A percentile compares a stretch with the other conserved stretches of the same genome.
phyloP scores from a whole-genome alignment of 1,284 basidiomycete genomes.

The Heterobasidion occidentale region DNA sequence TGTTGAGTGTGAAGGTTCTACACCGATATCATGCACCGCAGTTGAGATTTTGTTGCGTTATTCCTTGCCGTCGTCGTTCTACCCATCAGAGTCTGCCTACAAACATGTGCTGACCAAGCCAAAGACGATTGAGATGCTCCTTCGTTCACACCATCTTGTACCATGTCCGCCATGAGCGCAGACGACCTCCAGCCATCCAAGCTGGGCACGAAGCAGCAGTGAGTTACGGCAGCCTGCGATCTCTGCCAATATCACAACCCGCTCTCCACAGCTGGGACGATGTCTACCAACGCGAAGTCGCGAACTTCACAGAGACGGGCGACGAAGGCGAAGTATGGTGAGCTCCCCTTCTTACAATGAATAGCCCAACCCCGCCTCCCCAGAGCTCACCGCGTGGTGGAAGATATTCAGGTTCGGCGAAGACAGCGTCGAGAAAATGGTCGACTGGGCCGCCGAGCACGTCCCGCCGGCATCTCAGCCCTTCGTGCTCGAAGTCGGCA shows the following conservation, averaged over 20 bases:
- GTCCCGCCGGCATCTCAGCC: constrained; percentile 37
- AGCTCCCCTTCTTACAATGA: constrained; percentile 4
- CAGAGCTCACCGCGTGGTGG: neutral
- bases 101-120: too few species aligned
- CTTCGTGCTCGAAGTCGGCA: constrained; percentile 68
- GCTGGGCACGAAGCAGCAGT: constrained; percentile 61
- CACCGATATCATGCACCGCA: too few species aligned
- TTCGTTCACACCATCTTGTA: neutral
- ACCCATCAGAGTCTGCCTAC: too few species aligned
- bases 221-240: constrained; percentile 13
- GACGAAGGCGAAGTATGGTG: constrained; percentile 90
- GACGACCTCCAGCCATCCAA: constrained; percentile 47
- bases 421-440: constrained; percentile 79
- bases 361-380: neutral
- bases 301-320: constrained; percentile 73
- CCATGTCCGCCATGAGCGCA: constrained; percentile 11
- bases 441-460: constrained; percentile 52
- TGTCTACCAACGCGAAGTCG: constrained; percentile 65
- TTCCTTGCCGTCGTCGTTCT: too few species aligned
- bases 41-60: too few species aligned
- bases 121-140: neutral
- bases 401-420: constrained; percentile 66
- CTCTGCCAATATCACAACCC: constrained; percentile 8
- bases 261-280: constrained; percentile 55
- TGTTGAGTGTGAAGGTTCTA: too few species aligned